These are phyloP conservation scores for Penicillium sp. DNA, from an alignment of 2,329 filamentous ascomycete species.

Conservation along the genomic window DNA sequence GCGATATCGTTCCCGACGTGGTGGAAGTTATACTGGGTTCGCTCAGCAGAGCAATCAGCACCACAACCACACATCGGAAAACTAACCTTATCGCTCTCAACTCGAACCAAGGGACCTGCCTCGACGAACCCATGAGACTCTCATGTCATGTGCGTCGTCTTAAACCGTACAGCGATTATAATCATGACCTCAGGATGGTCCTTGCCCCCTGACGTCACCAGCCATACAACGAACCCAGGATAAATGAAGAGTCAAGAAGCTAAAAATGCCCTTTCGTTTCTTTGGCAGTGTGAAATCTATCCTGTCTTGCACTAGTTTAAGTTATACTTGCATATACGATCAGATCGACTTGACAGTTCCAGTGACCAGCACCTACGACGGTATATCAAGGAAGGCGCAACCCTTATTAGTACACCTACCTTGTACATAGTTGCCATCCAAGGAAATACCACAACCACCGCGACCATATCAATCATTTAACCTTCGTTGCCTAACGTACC, in stretches of 20 bases:
- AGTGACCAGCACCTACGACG: neutral
- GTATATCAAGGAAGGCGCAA: constrained; percentile 12
- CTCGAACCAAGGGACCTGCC: neutral
- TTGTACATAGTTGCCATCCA: neutral
- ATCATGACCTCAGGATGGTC: constrained; percentile 34
- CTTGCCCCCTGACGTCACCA: constrained; percentile 38
- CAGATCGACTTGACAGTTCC: neutral
- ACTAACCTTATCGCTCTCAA: neutral
- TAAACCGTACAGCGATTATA: constrained; percentile 24
- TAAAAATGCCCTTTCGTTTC: neutral
- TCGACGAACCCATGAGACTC: neutral
- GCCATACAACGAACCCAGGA: neutral
- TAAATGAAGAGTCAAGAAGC: constrained; percentile 1
- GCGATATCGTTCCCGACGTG: neutral
- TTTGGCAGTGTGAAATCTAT: neutral
- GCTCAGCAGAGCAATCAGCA: neutral
- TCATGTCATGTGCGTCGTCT: constrained; percentile 17
- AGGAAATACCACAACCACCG: neutral
- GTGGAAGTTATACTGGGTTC: neutral
- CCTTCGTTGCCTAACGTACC: neutral
- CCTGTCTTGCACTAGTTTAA: neutral
- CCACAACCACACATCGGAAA: constrained; percentile 2
- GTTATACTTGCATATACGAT: neutral
- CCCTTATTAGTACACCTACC: neutral
- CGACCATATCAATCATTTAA: constrained; percentile 11